phyloP scores from a whole-genome alignment of 805 yeast species.

The Torulaspora quercuum region DNA sequence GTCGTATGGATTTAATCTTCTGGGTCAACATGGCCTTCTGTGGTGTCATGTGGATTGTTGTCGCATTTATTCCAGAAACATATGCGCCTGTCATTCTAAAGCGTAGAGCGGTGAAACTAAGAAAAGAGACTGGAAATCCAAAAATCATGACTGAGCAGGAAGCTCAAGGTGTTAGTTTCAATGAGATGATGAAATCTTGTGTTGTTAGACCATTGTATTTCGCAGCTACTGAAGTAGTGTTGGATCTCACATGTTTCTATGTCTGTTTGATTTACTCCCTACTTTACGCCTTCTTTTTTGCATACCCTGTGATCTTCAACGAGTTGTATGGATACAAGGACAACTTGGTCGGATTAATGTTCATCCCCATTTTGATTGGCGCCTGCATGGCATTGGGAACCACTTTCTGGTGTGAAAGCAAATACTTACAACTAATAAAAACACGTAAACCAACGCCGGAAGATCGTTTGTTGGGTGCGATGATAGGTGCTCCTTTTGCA shows the following conservation, averaged over 20 bases:
- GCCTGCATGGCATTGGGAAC: constrained; percentile 67
- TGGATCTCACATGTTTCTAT: constrained; percentile 78
- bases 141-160: constrained; percentile 92
- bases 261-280: constrained; percentile 88
- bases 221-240: constrained; percentile 75
- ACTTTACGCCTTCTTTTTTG: constrained; percentile 90
- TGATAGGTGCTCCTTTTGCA: constrained; percentile 80
- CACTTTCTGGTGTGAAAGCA: constrained; percentile 70
- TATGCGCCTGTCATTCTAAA: constrained; percentile 78
- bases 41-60: constrained; percentile 72
- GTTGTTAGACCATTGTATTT: constrained; percentile 77
- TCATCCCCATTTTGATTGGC: constrained; percentile 86
- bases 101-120: constrained; percentile 57
- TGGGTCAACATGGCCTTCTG: constrained; percentile 95
- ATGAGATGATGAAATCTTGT: constrained; percentile 69
- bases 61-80: constrained; percentile 78
- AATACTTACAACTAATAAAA: constrained; percentile 51
- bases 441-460: constrained; percentile 68
- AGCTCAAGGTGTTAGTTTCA: constrained; percentile 66
- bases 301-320: constrained; percentile 84
- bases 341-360: constrained; percentile 78
- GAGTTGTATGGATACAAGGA: constrained; percentile 75
- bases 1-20: constrained; percentile 62
- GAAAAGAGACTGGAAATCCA: constrained; percentile 77
- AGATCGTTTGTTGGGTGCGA: constrained; percentile 75